Base-by-base conservation (phyloP, 345 rosid species). In the Mercurialis annua region DNA sequence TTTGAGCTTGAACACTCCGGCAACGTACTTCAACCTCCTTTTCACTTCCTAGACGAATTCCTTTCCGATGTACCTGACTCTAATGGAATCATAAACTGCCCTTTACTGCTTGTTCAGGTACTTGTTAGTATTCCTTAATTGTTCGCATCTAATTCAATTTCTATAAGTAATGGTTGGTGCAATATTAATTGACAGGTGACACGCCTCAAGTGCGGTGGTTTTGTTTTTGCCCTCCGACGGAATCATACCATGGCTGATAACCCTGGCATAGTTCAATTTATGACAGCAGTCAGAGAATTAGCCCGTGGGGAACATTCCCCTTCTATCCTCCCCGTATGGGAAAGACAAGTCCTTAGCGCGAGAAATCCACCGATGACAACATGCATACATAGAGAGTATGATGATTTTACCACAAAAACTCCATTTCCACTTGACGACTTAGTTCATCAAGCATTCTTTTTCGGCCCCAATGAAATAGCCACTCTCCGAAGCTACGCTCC, bases 191-290 rank as follows among this genome's bases (percentile, higher is more conserved):
- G 3, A 17, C 26, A 69, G 73, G 73, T 69, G 3, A 60, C 73
- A 6, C 66, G 73, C 20, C 44, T 69, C 0, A 34, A 26, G 34
- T 69, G 73, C 24, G 73, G 73, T 17, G 66, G 73, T 10, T 69
- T 69, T 20, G 9, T 60, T 26, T 14, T 62, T 17, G 59, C 44
- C 14, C 6, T 67, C 11, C 43, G 55, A 17, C 16, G 29, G 33
- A 57, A 47, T 42, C 71, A 67, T 31, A 51, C 61, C 3, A 62
- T 70, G 73, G 21, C 31, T n/a, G 67, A 70, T 44, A 67, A 4
- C 4, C 0, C 24, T 2, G 73, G 67, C 34, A 4, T 42, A 2
- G 59, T 1, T 1, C 73, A 70, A 38, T 70, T 70, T 54, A 0
- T 70, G 55, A 18, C 54, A 4, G 55, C 73, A 3, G 2, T 70